A percentile compares a stretch with the other conserved stretches of the same genome.
Conservation (phyloP, 768 basidiomycete species). For the Heimioporus sp. region DNA sequence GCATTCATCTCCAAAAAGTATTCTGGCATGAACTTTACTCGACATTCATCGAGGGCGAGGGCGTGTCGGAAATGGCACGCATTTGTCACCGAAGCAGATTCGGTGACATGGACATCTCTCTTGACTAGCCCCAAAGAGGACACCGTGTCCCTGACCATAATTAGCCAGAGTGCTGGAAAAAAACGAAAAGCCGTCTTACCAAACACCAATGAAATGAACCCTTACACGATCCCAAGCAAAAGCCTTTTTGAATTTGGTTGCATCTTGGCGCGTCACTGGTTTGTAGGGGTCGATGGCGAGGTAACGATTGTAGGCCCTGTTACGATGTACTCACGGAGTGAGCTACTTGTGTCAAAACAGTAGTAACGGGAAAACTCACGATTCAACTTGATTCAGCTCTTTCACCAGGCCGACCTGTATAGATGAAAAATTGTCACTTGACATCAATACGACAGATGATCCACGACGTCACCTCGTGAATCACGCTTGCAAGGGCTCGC, state of each 20-base stretch:
- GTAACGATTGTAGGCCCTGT: not conserved
- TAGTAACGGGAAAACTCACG: not conserved
- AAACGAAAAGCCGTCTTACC: constrained; percentile 20
- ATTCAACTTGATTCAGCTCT: not conserved
- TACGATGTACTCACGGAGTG: not conserved
- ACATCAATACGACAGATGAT: not conserved
- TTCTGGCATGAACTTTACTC: constrained; percentile 14
- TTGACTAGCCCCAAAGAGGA: constrained; percentile 8
- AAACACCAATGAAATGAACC: constrained; percentile 35
- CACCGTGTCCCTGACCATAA: constrained; percentile 9
- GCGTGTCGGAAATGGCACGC: constrained; percentile 14
- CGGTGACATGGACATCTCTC: constrained; percentile 2
- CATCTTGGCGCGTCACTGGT: not conserved
- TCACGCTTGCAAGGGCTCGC: constrained; percentile 34
- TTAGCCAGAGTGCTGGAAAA: not conserved
- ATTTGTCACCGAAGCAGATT: constrained; percentile 4
- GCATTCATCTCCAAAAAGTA: constrained; percentile 10
- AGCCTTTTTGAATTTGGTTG: constrained; percentile 24
- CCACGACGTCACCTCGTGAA: constrained; percentile 18
- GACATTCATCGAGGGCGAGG: constrained; percentile 13
- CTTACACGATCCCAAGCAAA: constrained; percentile 24
- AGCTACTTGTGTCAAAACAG: not conserved
- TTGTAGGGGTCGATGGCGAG: constrained; percentile 27
- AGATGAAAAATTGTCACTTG: not conserved
- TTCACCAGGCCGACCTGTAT: not conserved